Conservation (phyloP, 2,329 filamentous ascomycete genomes). For the Cercospora sojina region DNA sequence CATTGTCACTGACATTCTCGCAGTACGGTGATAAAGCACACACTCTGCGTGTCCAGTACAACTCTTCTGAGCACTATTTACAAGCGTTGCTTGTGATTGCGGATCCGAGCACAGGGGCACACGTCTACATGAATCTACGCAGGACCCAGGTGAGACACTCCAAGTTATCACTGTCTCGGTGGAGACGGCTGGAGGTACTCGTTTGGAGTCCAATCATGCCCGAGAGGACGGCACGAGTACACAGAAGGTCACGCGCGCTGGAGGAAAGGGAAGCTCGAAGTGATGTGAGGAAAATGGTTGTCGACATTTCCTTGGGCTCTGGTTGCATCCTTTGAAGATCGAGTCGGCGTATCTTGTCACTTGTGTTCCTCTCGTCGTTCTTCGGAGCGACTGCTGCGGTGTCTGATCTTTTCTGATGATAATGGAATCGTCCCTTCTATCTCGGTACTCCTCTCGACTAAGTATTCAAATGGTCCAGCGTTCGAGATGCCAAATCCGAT, state of each 20-base stretch:
- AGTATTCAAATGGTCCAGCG: too few species aligned
- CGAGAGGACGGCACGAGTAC: slow-evolving; percentile 6
- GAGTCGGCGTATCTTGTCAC: too few species aligned
- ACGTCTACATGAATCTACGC: slow-evolving; percentile 3
- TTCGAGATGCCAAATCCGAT: too few species aligned
- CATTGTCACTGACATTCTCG: not conserved
- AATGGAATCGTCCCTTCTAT: too few species aligned
- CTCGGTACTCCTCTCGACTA: too few species aligned
- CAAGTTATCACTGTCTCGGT: slow-evolving; percentile 9
- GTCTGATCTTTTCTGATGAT: too few species aligned
- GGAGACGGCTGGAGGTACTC: slow-evolving; percentile 1
- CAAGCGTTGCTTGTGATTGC: not conserved
- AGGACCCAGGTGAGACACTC: slow-evolving; percentile 3
- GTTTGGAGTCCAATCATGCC: slow-evolving; percentile 3
- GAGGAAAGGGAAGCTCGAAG: not conserved
- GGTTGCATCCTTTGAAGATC: too few species aligned
- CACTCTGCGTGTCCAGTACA: not conserved
- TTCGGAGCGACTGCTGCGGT: too few species aligned
- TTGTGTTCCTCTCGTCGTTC: too few species aligned
- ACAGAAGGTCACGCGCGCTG: slow-evolving; percentile 1
- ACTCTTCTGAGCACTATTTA: not conserved
- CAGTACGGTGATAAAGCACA: slow-evolving; percentile 5
- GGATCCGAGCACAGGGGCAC: not conserved
- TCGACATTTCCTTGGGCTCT: too few species aligned
- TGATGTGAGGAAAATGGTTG: not conserved